Percentiles rank a stretch among this genome's conserved stretches.
Evolutionary conservation across 768 basidiomycete genomes (phyloP).

Genomic region (Tylopilus plumbeoviolaceoides): DNA sequence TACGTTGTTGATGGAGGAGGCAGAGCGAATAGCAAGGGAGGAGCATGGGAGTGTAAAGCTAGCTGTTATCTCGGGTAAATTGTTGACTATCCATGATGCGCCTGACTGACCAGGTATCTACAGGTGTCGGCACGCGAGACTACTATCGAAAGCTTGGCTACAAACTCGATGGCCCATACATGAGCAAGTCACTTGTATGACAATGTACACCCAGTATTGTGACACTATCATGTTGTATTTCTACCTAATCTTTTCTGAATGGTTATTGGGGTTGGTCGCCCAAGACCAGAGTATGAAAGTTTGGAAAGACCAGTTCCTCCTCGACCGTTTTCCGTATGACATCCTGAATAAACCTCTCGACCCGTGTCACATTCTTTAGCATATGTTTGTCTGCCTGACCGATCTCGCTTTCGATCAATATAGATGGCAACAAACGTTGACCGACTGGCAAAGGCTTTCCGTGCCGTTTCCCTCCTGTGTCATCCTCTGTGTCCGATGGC

Average conservation of each 20-base stretch:
- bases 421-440: constrained; percentile 76
- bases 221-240: constrained; percentile 7
- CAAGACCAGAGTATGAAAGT: constrained; percentile 80
- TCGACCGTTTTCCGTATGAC: constrained; percentile 93
- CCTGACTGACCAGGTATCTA: constrained; percentile 1
- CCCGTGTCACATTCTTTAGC: constrained; percentile 89
- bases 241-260: neutral
- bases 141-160: constrained; percentile 96
- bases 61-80: constrained; percentile 91
- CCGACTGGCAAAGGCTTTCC: constrained; percentile 76
- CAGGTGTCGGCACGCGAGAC: constrained; percentile 93
- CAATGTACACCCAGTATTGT: neutral
- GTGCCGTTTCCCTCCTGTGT: constrained; percentile 40
- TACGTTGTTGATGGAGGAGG: constrained; percentile 97
- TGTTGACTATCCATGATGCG: neutral
- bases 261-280: constrained; percentile 32
- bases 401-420: constrained; percentile 94
- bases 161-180: constrained; percentile 93
- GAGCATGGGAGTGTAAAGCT: constrained; percentile 95
- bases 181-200: constrained; percentile 78
- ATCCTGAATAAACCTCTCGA: constrained; percentile 94
- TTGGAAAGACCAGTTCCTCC: constrained; percentile 94
- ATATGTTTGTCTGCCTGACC: constrained; percentile 96
- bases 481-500: constrained; percentile 63
- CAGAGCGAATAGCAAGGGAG: constrained; percentile 94